These are phyloP conservation scores for Pseudozyma thailandica DNA, from an alignment of 1,284 basidiomycete genomes.

Conservation along the genomic window DNA sequence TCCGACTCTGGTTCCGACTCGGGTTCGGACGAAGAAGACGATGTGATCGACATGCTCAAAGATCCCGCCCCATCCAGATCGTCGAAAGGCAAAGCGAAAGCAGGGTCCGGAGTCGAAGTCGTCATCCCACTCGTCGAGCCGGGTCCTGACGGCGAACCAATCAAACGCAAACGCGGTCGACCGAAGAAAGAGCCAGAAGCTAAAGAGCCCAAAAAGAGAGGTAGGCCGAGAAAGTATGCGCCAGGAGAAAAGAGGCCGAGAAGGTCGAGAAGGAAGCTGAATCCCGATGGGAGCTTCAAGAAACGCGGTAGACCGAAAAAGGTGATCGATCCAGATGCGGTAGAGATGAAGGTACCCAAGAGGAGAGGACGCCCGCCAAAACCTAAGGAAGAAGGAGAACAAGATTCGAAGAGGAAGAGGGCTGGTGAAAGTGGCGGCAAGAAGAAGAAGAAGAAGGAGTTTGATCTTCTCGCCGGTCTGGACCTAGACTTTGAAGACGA, in stretches of 20 bases:
- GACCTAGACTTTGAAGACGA: conserved; percentile 37
- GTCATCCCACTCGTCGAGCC: conserved; percentile 26
- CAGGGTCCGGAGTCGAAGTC: conserved; percentile 14
- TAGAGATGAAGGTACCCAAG: conserved; percentile 41
- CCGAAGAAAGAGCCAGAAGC: conserved; percentile 20
- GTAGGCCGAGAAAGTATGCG: conserved; percentile 42
- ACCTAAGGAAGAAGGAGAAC: conserved; percentile 5
- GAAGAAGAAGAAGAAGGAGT: conserved; percentile 34
- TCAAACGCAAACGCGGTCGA: conserved; percentile 34
- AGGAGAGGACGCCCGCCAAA: conserved; percentile 39
- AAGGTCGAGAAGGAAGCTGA: conserved; percentile 30
- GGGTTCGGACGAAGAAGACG: conserved; percentile 28
- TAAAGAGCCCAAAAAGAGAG: conserved; percentile 41
- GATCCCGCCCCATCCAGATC: conserved; percentile 3
- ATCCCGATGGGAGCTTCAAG: conserved; percentile 35
- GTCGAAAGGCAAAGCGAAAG: conserved; percentile 5
- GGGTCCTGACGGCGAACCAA: conserved; percentile 3
- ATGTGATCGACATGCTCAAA: conserved; percentile 42
- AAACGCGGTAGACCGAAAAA: conserved; percentile 46
- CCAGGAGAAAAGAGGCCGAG: conserved; percentile 27
- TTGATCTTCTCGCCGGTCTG: conserved; percentile 40
- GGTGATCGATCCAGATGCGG: conserved; percentile 31
- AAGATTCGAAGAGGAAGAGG: conserved; percentile 1
- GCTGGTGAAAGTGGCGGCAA: neutral
- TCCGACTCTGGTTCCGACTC: conserved; percentile 13